Base-by-base conservation (phyloP, 441 rosid species). In the Adansonia gregorii region DNA sequence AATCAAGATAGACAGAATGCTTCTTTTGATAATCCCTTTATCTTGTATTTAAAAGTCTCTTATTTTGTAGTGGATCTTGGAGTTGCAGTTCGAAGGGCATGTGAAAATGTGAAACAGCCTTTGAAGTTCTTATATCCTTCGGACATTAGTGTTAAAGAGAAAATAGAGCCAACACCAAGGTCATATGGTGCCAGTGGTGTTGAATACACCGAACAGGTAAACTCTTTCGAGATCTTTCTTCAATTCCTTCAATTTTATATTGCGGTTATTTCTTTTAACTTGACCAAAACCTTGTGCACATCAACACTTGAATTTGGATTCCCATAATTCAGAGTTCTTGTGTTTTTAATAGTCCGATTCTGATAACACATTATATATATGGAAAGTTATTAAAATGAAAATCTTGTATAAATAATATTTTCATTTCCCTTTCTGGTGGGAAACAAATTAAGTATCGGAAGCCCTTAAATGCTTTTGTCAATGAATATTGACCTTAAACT, bases 121-220 rank as follows among this genome's bases (percentile, higher is more conserved):
- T 73, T 95, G 64, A 89, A 79, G 85, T 95, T 92, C 77, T 88
- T 95, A 49, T 95, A 95, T 79, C 91, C 97, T 58, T 78, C 92
- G 84, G 94, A 95, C 67, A 79, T 89, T 41, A 74, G 97, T 75
- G 92, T 95, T 73, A 91, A 95, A 84, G 96, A 90, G 45, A 95
- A 95, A 83, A 93, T 95, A 58, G 97, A 90, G 86, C 93, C 94
- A 60, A 94, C 92, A 72, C 97, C 99, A 58, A 92, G 76, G 86
- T 95, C 99, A 7, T 94, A 95, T 59, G 99, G 99, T 82, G 99
- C 99, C 78, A 88, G 87, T 17, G 90, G 94, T 58, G 98, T 95
- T 6, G 97, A 92, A 76, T 95, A 89, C 87, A 89, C 98, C 20
- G 97, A 93, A 70, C 97, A 92, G 98, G 99, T 95, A 82, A 81